Conservation (phyloP, 306 rosid species). For the Cucurbita ficifolia region DNA sequence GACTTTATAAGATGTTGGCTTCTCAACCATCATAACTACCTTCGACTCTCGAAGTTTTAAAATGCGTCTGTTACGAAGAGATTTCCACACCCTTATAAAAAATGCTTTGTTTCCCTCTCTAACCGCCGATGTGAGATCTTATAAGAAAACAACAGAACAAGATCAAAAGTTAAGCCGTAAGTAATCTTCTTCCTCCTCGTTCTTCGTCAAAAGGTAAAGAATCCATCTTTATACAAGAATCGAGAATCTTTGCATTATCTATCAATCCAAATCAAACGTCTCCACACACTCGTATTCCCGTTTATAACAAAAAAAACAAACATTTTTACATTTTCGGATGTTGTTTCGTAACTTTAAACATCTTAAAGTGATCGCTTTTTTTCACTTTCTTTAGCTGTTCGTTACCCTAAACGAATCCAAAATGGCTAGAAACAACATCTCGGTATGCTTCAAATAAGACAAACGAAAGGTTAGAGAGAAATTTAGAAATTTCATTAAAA, state of each 20-base stretch:
- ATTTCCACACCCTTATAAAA: too few species aligned
- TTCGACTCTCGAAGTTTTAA: too few species aligned
- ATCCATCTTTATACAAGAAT: slow-evolving; percentile 1
- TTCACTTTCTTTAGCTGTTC: neutral
- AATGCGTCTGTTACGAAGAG: too few species aligned
- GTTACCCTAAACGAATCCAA: neutral
- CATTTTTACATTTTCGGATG: neutral
- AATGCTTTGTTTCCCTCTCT: too few species aligned
- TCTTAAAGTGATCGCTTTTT: neutral
- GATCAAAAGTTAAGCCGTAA: neutral
- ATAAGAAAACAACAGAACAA: too few species aligned
- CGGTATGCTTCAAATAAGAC: neutral
- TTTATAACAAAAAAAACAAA: neutral
- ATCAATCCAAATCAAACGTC: neutral
- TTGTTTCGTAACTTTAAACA: neutral
- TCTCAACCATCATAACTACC: slow-evolving; percentile 23
- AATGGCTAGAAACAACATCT: neutral
- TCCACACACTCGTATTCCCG: neutral
- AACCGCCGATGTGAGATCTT: too few species aligned
- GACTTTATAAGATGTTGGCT: slow-evolving; percentile 14
- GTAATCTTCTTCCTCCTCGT: neutral
- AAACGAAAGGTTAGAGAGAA: neutral
- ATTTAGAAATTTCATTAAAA: too few species aligned
- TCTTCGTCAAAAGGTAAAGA: neutral
- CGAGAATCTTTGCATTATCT: neutral